Evolutionary conservation across 306 rosid genomes (phyloP).

Genomic region (Ormosia semicastrata): DNA sequence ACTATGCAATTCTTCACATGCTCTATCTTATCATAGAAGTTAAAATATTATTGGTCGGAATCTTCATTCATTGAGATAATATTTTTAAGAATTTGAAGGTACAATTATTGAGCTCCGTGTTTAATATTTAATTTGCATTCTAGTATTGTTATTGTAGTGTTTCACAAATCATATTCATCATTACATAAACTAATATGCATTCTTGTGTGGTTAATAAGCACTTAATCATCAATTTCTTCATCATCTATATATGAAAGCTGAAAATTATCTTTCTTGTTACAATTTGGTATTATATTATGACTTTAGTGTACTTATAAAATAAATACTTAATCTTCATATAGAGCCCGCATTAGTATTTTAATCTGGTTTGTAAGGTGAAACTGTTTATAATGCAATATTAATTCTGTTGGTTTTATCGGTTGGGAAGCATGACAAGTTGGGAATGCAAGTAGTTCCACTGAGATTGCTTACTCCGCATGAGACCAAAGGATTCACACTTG

Average conservation of each 20-base stretch:
- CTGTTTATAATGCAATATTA: neutral
- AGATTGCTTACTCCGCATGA: conserved; percentile 18
- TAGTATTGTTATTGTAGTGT: neutral
- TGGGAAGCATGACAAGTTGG: conserved; percentile 29
- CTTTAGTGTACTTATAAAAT: neutral
- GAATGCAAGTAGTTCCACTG: conserved; percentile 38
- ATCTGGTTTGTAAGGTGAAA: neutral
- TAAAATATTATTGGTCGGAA: neutral
- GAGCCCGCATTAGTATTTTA: neutral
- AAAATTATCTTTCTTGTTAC: neutral
- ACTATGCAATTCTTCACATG: neutral
- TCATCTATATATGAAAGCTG: neutral
- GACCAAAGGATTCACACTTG: conserved; percentile 25
- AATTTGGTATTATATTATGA: neutral
- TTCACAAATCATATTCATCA: neutral
- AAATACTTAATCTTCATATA: neutral
- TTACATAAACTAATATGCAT: neutral
- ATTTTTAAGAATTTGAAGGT: neutral
- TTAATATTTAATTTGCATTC: neutral
- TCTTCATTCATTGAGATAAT: neutral
- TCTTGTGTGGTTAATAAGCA: neutral
- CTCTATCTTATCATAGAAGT: neutral
- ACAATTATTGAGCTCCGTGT: neutral
- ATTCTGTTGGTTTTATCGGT: neutral
- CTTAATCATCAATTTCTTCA: neutral